Evolutionary conservation across 1,284 basidiomycete genomes (phyloP), one percentile per base, ranked within the genome.

Genomic region (Gomphus bonarii): DNA sequence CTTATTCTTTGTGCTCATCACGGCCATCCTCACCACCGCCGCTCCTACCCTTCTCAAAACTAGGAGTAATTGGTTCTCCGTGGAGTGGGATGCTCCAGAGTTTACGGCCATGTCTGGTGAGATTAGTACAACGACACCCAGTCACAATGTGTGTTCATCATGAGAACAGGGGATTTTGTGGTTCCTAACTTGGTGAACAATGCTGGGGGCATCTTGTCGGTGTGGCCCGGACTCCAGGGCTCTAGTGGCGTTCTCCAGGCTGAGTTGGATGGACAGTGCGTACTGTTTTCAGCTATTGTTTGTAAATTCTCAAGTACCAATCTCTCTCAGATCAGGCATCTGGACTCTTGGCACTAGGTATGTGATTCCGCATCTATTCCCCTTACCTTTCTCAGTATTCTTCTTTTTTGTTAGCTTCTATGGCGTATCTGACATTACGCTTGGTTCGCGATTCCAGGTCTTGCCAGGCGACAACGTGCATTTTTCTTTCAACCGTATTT

Each of bases 381-480:
- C 3, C 9, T 42, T 55, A 20, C 16, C 12, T 25, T 38, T 46
- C 14, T 20, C 28, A 50, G 8, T 31, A 31, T 40, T 11, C 20
- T 20, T 14, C 12, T 18, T 14, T 25, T 59, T 64, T 47, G 63
- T 61, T 54, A 65, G 65, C 14, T 68, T 64, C 55, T 65, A 65
- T 35, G 65, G 67, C 33, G 67, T 63, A 12, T 65, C 68, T 35
- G 65, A 63, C 14, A 59, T 68, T 28, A 62, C 67, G 8, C 68
- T 66, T 66, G 68, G 68, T 1, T 64, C 64, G 50, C 67, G 67
- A 6, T 68, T 68, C 61, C 67, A 65, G 52, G 69, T 67, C n/a
- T 64, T 64, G 47, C 65, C 66, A 28, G 68, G 68, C 3, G 65
- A 66, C 36, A 65, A 62, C 6, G 64, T 69, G 28, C 65, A 68